Percentiles rank a stretch among this genome's conserved stretches.
Conservation (phyloP, 441 rosid species). For the Arabidopsis lyrata region DNA sequence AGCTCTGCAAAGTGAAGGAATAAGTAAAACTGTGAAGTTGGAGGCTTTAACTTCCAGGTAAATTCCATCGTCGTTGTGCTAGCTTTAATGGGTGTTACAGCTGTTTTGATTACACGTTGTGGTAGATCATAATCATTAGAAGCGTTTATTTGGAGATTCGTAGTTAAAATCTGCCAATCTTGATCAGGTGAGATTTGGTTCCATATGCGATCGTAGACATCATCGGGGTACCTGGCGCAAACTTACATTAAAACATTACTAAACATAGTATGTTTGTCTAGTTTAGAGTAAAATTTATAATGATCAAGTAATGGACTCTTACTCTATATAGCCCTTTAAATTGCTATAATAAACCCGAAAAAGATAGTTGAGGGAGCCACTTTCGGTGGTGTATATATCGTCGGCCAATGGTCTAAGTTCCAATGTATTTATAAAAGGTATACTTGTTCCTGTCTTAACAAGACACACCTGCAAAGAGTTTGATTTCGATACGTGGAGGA, state of each 20-base stretch:
- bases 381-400: not conserved
- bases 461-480: not conserved
- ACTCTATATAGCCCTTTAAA: not conserved
- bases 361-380: not conserved
- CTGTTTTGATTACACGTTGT: not conserved
- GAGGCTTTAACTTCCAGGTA: not conserved
- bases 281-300: too few relatives aligned
- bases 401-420: not conserved
- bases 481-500: not conserved
- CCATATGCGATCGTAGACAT: not conserved
- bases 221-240: not conserved
- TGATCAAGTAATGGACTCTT: not conserved
- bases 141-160: not conserved
- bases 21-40: not conserved
- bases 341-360: not conserved
- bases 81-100: not conserved
- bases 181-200: not conserved
- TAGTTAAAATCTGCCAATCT: not conserved
- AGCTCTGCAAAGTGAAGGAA: not conserved
- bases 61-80: not conserved
- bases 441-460: not conserved
- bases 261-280: not conserved
- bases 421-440: not conserved
- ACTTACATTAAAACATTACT: not conserved
- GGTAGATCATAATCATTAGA: not conserved